phyloP scores from a whole-genome alignment of 2,329 filamentous ascomycete species.

The Alternaria postmessia region DNA sequence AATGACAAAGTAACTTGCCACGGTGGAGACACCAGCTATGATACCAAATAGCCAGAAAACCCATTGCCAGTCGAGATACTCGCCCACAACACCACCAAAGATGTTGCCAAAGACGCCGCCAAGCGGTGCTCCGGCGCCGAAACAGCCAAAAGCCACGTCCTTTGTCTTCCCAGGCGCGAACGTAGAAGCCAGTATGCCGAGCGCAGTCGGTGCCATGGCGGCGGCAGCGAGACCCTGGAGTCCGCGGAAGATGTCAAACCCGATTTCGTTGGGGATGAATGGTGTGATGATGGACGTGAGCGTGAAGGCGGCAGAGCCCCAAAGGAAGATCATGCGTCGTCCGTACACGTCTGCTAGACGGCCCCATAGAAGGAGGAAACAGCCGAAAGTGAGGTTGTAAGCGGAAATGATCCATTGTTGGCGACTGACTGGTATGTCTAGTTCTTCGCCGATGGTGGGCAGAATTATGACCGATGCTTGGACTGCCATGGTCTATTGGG shows the following conservation, averaged over 20 bases:
- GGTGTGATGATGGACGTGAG: conserved; percentile 67
- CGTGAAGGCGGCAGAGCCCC: conserved; percentile 70
- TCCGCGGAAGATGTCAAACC: conserved; percentile 71
- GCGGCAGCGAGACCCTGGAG: conserved; percentile 73
- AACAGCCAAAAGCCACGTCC: conserved; percentile 69
- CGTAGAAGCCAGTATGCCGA: conserved; percentile 73
- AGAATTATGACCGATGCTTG: conserved; percentile 70
- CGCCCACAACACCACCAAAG: conserved; percentile 51
- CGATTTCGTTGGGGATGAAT: conserved; percentile 72
- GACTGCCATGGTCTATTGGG: conserved; percentile 61
- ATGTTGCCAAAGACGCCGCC: conserved; percentile 72
- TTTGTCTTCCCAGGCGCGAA: conserved; percentile 73
- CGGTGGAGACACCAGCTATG: conserved; percentile 64
- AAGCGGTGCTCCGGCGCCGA: conserved; percentile 68
- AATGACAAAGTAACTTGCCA: conserved; percentile 67
- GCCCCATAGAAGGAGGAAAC: conserved; percentile 73
- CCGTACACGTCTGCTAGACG: conserved; percentile 73
- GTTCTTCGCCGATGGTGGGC: conserved; percentile 65
- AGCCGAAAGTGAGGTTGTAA: conserved; percentile 72
- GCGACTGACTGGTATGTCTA: conserved; percentile 65
- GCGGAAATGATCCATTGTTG: conserved; percentile 73
- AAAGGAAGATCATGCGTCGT: conserved; percentile 70
- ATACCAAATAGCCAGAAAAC: conserved; percentile 66
- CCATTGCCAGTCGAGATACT: conserved; percentile 58
- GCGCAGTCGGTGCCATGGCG: conserved; percentile 74